Evolutionary conservation across 2,329 filamentous ascomycete genomes (phyloP), one percentile per base, ranked within the genome.

Genomic region (Claviceps africana): DNA sequence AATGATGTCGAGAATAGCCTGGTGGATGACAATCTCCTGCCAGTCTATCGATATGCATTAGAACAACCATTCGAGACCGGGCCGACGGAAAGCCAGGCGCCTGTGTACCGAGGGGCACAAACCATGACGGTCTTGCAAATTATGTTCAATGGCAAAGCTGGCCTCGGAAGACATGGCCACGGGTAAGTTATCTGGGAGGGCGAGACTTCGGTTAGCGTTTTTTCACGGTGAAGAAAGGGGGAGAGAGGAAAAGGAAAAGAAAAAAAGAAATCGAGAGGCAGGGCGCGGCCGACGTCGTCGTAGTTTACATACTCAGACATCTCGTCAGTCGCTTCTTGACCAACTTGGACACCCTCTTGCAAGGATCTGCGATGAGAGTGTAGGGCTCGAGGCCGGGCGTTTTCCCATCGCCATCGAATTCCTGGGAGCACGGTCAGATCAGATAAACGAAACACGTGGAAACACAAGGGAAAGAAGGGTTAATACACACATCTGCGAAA

Each of bases 351-450:
- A 55, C 48, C 30, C 48, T 53, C n/a, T 30, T 55, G 45, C 53
- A 51, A 4, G 53, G 51, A 49, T 55, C 53, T 4, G 51, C 53
- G 15, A 55, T 53, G 2, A 55, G 51, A n/a, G 35, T 37, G 39
- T 55, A 55, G 17, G 53, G 53, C 37, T 55, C 53, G 39, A 55
- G 43, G 17, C 53, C 51, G 7, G 53, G 51, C 5, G 53, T 53
- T 37, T 53, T 55, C 22, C 53, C 53, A n/a, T 55, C 53, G 11
- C 53, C 53, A 11, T 55, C 48, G 25, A 55, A 55, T 47, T 55
- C 53, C 53, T 55, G 28, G 21, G n/a, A 17, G 21, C 30, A 31
- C 15, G 25, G 49, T 51, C 5, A 51, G 9, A 19, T n/a, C 8
- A 19, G 4, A 33, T 9, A 25, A 21, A 31, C 8, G 25, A 22